Percentiles rank a stretch among this genome's conserved stretches.
Conservation (phyloP, 345 rosid species). For the Nasturtium officinale region DNA sequence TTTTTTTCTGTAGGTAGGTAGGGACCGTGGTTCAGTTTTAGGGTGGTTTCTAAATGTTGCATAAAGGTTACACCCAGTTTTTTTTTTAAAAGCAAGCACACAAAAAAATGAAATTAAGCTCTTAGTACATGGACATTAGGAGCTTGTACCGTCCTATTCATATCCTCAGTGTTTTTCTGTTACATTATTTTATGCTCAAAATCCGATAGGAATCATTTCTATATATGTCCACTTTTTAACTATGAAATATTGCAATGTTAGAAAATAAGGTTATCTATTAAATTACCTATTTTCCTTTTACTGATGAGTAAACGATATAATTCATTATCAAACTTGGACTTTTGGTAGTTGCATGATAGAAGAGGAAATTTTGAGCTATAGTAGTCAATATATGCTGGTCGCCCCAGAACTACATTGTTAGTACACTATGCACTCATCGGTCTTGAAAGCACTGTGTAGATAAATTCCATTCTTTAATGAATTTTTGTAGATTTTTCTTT, state of each 20-base stretch:
- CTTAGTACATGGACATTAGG: background rate
- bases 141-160: background rate
- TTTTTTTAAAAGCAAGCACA: background rate
- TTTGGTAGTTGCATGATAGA: background rate
- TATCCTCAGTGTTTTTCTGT: background rate
- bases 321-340: background rate
- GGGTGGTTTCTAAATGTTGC: background rate
- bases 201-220: no score
- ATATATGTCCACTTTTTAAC: no score
- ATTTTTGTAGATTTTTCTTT: background rate
- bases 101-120: background rate
- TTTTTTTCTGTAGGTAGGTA: background rate
- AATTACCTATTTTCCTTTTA: no score
- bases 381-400: background rate
- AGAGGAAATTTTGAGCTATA: background rate
- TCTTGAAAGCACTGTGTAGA: background rate
- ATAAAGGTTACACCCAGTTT: background rate
- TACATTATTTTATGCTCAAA: no score
- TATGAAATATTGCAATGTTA: no score
- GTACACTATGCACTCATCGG: background rate
- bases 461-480: background rate
- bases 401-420: background rate
- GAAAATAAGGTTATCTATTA: no score
- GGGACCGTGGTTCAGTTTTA: background rate
- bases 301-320: no score